A percentile compares a stretch with the other conserved stretches of the same genome.
Evolutionary conservation across 2,329 filamentous ascomycete species (phyloP).

Genomic region (Kalmusia sp.): DNA sequence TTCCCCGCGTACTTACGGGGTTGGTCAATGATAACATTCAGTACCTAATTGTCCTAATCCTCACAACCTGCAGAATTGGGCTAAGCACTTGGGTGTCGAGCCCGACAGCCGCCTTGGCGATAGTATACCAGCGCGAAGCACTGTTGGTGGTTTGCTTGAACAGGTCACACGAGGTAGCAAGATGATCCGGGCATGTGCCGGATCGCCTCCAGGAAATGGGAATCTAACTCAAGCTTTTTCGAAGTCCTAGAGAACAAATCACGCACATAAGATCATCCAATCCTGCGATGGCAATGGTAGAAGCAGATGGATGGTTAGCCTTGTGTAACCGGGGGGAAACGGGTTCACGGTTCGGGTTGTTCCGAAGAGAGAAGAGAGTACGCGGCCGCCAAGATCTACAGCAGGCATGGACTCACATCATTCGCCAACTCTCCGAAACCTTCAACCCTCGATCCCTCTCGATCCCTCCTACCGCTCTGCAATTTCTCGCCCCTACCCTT

Average conservation of each 20-base stretch:
- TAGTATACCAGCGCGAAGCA: not conserved
- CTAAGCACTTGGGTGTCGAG: too few relatives aligned
- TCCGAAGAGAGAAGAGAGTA: not conserved
- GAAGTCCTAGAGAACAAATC: too few relatives aligned
- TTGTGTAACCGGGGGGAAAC: not conserved
- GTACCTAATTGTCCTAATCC: too few relatives aligned
- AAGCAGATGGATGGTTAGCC: not conserved
- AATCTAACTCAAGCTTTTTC: too few relatives aligned
- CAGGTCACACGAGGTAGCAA: too few relatives aligned
- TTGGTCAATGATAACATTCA: not conserved
- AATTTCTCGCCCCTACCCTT: not conserved
- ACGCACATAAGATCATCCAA: too few relatives aligned
- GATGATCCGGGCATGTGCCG: not conserved
- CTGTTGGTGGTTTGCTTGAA: not conserved
- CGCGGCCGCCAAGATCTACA: constrained; percentile 2
- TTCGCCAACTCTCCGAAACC: not conserved
- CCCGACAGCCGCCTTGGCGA: too few relatives aligned
- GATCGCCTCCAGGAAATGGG: too few relatives aligned
- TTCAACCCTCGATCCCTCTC: not conserved
- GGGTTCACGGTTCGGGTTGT: not conserved
- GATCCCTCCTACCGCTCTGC: not conserved
- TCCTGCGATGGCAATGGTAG: too few relatives aligned
- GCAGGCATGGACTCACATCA: not conserved
- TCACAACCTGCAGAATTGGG: too few relatives aligned
- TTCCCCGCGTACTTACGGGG: not conserved